Conservation (phyloP, 2,329 filamentous ascomycete genomes). For the Hypoxylon sp. region DNA sequence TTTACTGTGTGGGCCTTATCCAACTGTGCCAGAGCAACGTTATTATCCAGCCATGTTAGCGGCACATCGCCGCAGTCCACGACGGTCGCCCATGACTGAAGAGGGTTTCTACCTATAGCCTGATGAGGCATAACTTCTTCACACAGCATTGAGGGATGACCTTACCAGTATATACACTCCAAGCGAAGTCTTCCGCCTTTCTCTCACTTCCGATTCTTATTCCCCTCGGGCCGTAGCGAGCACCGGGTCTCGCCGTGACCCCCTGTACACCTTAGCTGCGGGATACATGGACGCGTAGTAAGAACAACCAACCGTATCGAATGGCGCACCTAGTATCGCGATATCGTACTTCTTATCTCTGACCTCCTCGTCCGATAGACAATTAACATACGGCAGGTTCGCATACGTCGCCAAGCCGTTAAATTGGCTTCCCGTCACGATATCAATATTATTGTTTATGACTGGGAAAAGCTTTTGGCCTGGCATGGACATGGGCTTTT, state of each 20-base stretch:
- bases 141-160: not conserved
- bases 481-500: slow-evolving; percentile 18
- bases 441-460: slow-evolving; percentile 53
- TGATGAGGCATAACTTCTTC: slow-evolving; percentile 15
- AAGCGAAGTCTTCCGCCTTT: slow-evolving; percentile 46
- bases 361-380: slow-evolving; percentile 62
- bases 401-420: slow-evolving; percentile 73
- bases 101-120: slow-evolving; percentile 67
- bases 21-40: slow-evolving; percentile 78
- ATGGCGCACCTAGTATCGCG: slow-evolving; percentile 63
- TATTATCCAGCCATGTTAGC: slow-evolving; percentile 81
- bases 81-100: slow-evolving; percentile 77
- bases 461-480: slow-evolving; percentile 38
- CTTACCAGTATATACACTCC: slow-evolving; percentile 62
- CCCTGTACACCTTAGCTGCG: slow-evolving; percentile 39
- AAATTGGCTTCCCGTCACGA: slow-evolving; percentile 57
- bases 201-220: slow-evolving; percentile 51
- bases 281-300: not conserved
- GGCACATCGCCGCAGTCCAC: slow-evolving; percentile 85
- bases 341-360: slow-evolving; percentile 65
- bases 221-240: slow-evolving; percentile 52
- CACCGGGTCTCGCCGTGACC: slow-evolving; percentile 52
- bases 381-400: slow-evolving; percentile 70
- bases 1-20: slow-evolving; percentile 70
- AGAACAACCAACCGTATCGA: slow-evolving; percentile 56